Conservation (phyloP, 306 rosid species). For the Cicer yamashitae region DNA sequence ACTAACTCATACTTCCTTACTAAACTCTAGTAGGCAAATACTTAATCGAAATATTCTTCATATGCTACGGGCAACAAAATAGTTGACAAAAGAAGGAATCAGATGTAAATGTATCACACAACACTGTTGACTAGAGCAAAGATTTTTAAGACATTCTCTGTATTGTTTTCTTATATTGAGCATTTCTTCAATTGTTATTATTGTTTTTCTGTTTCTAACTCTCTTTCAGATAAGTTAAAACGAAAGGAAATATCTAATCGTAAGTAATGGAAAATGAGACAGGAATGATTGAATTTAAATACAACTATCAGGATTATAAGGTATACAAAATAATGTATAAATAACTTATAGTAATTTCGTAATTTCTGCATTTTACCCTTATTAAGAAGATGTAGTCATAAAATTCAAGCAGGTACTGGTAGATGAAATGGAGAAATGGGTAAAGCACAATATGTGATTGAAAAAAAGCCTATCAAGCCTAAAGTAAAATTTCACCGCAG, state of each 20-base stretch:
- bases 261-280: not conserved
- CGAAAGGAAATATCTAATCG: constrained; percentile 6
- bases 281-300: not conserved
- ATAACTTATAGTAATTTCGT: constrained; percentile 6
- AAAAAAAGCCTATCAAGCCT: not conserved
- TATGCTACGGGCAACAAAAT: not conserved
- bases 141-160: constrained; percentile 4
- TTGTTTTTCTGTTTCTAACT: constrained; percentile 13
- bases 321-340: not conserved
- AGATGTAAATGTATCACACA: not conserved
- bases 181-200: not conserved
- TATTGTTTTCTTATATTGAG: not conserved
- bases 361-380: not conserved
- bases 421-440: not conserved
- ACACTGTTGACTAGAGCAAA: constrained; percentile 6
- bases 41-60: not conserved
- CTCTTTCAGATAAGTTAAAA: not conserved
- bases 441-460: not conserved
- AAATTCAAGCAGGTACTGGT: not conserved
- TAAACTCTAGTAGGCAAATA: too few relatives aligned
- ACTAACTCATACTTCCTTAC: not conserved
- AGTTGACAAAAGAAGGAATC: not conserved
- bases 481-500: not conserved
- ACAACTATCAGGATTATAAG: not conserved
- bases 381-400: not conserved